These are phyloP conservation scores for Lentinula novae-zelandiae DNA, from an alignment of 1,284 basidiomycete genomes.

Conservation along the genomic window DNA sequence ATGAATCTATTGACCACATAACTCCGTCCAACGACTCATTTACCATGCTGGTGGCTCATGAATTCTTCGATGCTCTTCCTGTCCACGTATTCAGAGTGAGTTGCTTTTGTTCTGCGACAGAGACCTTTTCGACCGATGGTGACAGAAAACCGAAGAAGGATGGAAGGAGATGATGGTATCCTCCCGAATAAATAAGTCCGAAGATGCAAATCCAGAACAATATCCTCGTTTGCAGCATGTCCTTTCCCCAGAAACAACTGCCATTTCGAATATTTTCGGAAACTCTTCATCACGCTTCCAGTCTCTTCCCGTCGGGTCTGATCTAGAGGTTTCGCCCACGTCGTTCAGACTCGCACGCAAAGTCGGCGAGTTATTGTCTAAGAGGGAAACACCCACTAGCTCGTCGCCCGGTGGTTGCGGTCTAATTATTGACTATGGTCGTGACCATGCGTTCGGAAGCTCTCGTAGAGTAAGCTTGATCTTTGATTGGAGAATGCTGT, in stretches of 20 bases:
- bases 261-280: slow-evolving; percentile 65
- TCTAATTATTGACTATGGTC: slow-evolving; percentile 91
- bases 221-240: slow-evolving; percentile 58
- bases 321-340: slow-evolving; percentile 77
- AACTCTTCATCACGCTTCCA: slow-evolving; percentile 70
- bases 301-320: slow-evolving; percentile 59
- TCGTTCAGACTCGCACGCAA: slow-evolving; percentile 65
- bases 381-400: slow-evolving; percentile 14
- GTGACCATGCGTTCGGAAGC: slow-evolving; percentile 62
- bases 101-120: background rate
- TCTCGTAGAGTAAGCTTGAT: slow-evolving; percentile 72
- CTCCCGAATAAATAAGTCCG: background rate
- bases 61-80: slow-evolving; percentile 95
- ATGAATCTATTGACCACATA: slow-evolving; percentile 71
- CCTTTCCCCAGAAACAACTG: slow-evolving; percentile 61
- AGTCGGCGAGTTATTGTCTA: slow-evolving; percentile 59
- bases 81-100: slow-evolving; percentile 85
- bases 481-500: background rate
- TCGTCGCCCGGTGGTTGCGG: slow-evolving; percentile 55
- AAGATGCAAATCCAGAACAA: slow-evolving; percentile 10
- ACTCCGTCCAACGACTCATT: slow-evolving; percentile 52
- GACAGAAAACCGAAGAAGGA: slow-evolving; percentile 71
- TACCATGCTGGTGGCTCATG: slow-evolving; percentile 91
- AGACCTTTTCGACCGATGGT: background rate
- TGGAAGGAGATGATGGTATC: slow-evolving; percentile 85